phyloP scores from a whole-genome alignment of 106 monocot genomes.

The Xerophyta viscosa region DNA sequence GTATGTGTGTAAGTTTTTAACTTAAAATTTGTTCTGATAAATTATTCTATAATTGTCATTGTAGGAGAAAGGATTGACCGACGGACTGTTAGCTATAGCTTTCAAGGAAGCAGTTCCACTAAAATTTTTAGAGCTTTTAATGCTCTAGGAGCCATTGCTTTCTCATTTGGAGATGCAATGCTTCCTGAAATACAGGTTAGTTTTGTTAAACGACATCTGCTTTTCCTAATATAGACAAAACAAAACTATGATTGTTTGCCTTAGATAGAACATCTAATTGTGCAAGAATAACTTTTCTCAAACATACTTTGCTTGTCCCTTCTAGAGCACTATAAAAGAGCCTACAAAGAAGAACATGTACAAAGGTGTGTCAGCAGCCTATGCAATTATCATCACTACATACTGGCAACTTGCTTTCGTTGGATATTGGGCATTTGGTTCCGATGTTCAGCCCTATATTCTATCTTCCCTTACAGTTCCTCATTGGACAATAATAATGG shows the following conservation, averaged over 20 bases:
- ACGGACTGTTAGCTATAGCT: slow-evolving; percentile 20
- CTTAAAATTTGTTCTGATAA: no score
- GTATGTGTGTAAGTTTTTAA: no score
- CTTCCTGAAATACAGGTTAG: slow-evolving; percentile 67
- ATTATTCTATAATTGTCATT: slow-evolving; percentile 2
- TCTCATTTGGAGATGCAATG: slow-evolving; percentile 53
- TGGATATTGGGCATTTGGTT: slow-evolving; percentile 60
- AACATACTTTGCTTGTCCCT: no score
- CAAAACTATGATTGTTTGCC: no score
- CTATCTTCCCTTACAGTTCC: slow-evolving; percentile 42
- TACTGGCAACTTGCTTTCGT: slow-evolving; percentile 45
- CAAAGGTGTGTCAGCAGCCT: slow-evolving; percentile 47
- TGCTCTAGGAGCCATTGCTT: slow-evolving; percentile 43
- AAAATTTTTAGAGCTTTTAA: slow-evolving; percentile 46
- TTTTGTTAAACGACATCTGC: no score
- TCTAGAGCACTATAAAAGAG: slow-evolving; percentile 34
- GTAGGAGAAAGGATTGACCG: slow-evolving; percentile 32
- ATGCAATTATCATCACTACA: slow-evolving; percentile 22
- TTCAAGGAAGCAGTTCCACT: slow-evolving; percentile 28
- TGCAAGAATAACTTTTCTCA: no score
- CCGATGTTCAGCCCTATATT: slow-evolving; percentile 37
- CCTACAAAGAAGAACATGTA: slow-evolving; percentile 50
- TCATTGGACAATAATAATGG: slow-evolving; percentile 45
- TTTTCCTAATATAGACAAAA: no score
- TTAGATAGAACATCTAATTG: no score